Evolutionary conservation across 257 asterid genomes (phyloP).

Genomic region (Eucommia ulmoides): DNA sequence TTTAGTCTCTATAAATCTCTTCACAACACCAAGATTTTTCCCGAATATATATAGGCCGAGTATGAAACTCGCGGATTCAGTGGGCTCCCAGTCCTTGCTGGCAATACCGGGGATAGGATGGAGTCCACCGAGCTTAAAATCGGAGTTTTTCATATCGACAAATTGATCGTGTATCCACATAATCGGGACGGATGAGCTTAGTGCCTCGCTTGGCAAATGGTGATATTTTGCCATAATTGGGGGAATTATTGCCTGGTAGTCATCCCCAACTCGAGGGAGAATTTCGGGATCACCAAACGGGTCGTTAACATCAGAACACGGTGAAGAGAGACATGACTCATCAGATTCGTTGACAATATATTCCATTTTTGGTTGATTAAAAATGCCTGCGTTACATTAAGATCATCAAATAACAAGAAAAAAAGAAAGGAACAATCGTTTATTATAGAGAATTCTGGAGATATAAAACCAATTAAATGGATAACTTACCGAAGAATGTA

Average conservation of each 20-base stretch:
- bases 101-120: background rate
- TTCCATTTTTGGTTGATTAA: background rate
- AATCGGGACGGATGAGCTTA: background rate
- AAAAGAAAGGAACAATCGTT: background rate
- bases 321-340: background rate
- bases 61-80: background rate
- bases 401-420: background rate
- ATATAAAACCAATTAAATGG: too few relatives aligned
- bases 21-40: background rate
- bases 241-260: constrained; percentile 8
- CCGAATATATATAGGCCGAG: constrained; percentile 7
- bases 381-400: background rate
- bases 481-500: too few relatives aligned
- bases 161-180: background rate
- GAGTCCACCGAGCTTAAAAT: background rate
- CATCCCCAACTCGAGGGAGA: constrained; percentile 5
- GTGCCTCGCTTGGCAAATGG: background rate
- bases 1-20: constrained; percentile 5
- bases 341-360: background rate
- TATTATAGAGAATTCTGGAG: background rate
- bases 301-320: background rate
- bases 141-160: background rate
- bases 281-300: background rate
- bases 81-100: background rate
- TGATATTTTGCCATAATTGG: background rate